Base-by-base conservation (phyloP, 2,329 filamentous ascomycete species). In the Hymenoscyphus linearis region DNA sequence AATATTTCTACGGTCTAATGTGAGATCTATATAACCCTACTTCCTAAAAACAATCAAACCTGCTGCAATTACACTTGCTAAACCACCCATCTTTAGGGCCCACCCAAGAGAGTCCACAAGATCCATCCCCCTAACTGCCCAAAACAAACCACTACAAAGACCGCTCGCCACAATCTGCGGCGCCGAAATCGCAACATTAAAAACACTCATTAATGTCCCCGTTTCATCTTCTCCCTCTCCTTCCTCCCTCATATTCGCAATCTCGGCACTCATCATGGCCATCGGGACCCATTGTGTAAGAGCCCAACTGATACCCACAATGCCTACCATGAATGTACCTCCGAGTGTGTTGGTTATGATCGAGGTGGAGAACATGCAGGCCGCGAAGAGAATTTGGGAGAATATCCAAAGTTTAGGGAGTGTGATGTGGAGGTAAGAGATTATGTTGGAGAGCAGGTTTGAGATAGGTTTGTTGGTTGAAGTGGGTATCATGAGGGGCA, bases 261-360 rank as follows among this genome's bases (percentile, higher is more conserved):
- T 62, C 54, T 72, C 71, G 12, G 61, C 61, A 9, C 68, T 69
- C 18, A 73, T 71, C 26, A 73, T 62, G 0, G 69, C 70, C 57
- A 71, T 71, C 0, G 71, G 72, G 22, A 66, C 69, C 69, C 68
- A 73, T 52, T 70, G 66, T 1, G 70, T 73, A 35, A 72, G 54
- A 2, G 70, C 69, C 71, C 71, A 74, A 7, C 69, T 67, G 1
- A 73, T 57, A 22, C 70, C 71, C 10, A 63, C 44, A 12, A 54
- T 58, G 14, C 58, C 63, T 10, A 70, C 56, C 14, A 69, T 36
- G 14, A 63, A 37, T 26, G 58, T 66, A 13, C 61, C 67, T 27
- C 58, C 60, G 12, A 57, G 57, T 16, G 54, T 55, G 26, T 59
- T 56, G 5, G 36, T 64, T 16, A 68, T 60, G 47, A 69, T 53